Evolutionary conservation across 2,329 filamentous ascomycete genomes (phyloP).

Genomic region (Cladosporium sp.): DNA sequence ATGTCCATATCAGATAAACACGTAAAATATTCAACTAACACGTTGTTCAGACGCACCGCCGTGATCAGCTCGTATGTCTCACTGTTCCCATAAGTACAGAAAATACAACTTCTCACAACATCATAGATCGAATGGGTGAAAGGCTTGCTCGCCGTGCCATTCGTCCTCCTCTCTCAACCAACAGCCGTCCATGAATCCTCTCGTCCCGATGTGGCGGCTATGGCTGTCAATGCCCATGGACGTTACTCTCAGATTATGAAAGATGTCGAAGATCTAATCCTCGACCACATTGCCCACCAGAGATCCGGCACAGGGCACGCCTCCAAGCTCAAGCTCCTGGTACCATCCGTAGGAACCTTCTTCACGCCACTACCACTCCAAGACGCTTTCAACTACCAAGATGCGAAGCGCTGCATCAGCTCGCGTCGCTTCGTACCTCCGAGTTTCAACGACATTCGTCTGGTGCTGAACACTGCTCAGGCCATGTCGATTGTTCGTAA

Average conservation of each 20-base stretch:
- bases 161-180: conserved; percentile 93
- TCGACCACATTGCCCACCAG: conserved; percentile 83
- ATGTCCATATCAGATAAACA: not conserved
- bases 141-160: conserved; percentile 81
- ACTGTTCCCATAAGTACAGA: not conserved
- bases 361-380: conserved; percentile 86
- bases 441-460: conserved; percentile 92
- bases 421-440: conserved; percentile 90
- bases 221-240: conserved; percentile 77
- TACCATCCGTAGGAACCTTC: conserved; percentile 88
- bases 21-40: not conserved
- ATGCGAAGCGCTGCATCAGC: conserved; percentile 81
- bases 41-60: conserved; percentile 57
- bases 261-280: conserved; percentile 87
- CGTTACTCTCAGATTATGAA: conserved; percentile 94
- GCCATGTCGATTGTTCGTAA: conserved; percentile 81
- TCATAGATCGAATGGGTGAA: conserved; percentile 73
- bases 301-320: conserved; percentile 63
- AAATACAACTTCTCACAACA: conserved; percentile 29
- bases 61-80: conserved; percentile 82
- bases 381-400: conserved; percentile 89
- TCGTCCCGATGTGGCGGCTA: conserved; percentile 59
- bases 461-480: conserved; percentile 93
- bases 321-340: conserved; percentile 89
- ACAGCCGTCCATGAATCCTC: conserved; percentile 77